phyloP scores from a whole-genome alignment of 768 basidiomycete species.

The Kwoniella heveanensis region DNA sequence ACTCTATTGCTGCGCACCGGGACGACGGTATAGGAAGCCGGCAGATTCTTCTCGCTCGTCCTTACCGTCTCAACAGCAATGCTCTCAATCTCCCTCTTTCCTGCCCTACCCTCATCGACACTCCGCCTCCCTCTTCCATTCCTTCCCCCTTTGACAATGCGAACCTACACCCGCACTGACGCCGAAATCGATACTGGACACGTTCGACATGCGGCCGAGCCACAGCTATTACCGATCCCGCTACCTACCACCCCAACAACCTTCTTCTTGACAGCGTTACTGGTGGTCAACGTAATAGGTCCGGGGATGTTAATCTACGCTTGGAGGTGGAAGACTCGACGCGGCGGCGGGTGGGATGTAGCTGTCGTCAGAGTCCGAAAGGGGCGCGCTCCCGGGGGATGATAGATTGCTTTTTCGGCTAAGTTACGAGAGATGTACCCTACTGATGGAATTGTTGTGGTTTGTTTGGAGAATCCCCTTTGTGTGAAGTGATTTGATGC shows the following conservation, averaged over 20 bases:
- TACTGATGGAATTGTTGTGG: no score
- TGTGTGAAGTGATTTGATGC: no score
- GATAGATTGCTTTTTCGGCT: no score
- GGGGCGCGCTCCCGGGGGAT: background rate
- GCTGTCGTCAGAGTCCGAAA: slow-evolving; percentile 41
- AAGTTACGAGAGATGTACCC: no score
- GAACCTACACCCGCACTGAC: background rate
- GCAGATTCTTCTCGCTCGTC: slow-evolving; percentile 32
- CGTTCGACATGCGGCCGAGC: no score
- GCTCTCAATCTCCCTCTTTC: slow-evolving; percentile 40
- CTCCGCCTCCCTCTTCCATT: background rate
- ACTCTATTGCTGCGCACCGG: no score
- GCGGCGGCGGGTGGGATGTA: slow-evolving; percentile 50
- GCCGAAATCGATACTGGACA: no score
- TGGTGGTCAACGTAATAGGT: slow-evolving; percentile 34
- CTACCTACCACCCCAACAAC: slow-evolving; percentile 22
- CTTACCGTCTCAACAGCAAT: slow-evolving; percentile 37
- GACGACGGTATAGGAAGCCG: slow-evolving; percentile 48
- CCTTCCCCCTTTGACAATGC: no score
- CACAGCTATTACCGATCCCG: background rate
- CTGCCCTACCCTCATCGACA: slow-evolving; percentile 1
- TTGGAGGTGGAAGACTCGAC: slow-evolving; percentile 49
- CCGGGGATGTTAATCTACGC: slow-evolving; percentile 43
- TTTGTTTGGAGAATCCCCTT: no score
- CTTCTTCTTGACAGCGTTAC: slow-evolving; percentile 25